Evolutionary conservation across 202 grass and related monocot genomes (phyloP), one percentile per base, ranked within the genome.

Genomic region (Saccharum hybrid): DNA sequence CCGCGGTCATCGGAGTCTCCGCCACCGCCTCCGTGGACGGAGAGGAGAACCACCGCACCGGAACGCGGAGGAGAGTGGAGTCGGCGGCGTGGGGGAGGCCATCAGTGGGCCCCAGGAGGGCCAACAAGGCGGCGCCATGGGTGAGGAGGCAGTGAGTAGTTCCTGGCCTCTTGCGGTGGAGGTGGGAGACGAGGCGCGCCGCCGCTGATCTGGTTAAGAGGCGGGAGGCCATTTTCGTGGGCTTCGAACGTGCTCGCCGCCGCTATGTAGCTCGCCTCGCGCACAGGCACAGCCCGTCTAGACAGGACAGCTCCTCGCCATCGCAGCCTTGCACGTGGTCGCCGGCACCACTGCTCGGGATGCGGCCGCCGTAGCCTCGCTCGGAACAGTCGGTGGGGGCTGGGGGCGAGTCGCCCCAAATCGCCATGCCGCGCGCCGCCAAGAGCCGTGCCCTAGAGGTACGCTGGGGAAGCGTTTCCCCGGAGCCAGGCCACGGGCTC

Each of bases 1-100:
- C 96, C 1, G 78, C 86, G 4, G 96, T 98, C 80, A 49, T 82
- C 4, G 88, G 92, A 14, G 79, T 79, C 73, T 86, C 74, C 14
- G 82, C 75, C n/a, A 80, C 82, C 42, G 84, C 63, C 19, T 80
- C 51, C 46, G 74, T 72, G 34, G 91, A 40, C 34, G 49, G 68
- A 39, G 65, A 90, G 77, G 94, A 92, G 88, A 91, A 82, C 75
- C 78, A 79, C 66, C 91, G 85, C 54, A 18, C 21, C 41, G 48
- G 61, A 4, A 36, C 63, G 36, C 51, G 74, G 36, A 62, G 7
- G 1, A 57, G 7, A 57, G 40, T 19, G 40, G 72, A 65, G 68
- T 30, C 30, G 43, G 34, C 68, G 57, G 61, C 34, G 26, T 46
- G 66, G 34, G 74, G 49, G 33, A 81, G 56, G 60, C 34, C 76